phyloP scores from a whole-genome alignment of 331 rosid species.

The Pyrus hybrid region DNA sequence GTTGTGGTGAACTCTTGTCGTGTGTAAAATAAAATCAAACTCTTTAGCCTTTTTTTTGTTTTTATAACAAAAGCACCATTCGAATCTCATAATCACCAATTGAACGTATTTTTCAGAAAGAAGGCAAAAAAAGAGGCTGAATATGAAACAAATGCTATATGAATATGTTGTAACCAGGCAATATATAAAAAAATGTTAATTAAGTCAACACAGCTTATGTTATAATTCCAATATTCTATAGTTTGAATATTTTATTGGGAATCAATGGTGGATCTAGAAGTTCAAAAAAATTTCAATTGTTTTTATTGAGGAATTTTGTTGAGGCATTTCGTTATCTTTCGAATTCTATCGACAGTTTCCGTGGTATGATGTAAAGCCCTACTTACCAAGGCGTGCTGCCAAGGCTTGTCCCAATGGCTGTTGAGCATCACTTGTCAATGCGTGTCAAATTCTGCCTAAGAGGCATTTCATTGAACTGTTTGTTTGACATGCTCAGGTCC shows the following conservation, averaged over 20 bases:
- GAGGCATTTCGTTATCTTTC: not conserved
- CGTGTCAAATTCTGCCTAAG: no score
- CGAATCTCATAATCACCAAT: not conserved
- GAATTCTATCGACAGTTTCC: not conserved
- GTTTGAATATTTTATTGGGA: not conserved
- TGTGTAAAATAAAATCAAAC: no score
- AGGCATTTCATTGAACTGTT: no score
- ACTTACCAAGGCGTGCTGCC: no score
- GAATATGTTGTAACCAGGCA: not conserved
- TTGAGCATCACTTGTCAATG: no score
- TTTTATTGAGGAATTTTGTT: no score
- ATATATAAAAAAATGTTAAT: not conserved
- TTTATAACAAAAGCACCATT: not conserved
- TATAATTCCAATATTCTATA: not conserved
- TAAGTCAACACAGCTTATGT: not conserved
- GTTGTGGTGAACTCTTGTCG: no score
- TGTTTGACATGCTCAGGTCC: no score
- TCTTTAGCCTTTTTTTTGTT: not conserved
- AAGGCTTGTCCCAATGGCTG: no score
- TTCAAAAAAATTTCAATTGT: no score
- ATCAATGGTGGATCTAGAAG: no score
- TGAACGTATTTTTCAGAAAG: not conserved
- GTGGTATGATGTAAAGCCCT: no score
- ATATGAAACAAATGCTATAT: not conserved
- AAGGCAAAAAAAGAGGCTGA: not conserved